Conservation (phyloP, 1,139 yeast genomes). For the Nadsonia commutata region DNA sequence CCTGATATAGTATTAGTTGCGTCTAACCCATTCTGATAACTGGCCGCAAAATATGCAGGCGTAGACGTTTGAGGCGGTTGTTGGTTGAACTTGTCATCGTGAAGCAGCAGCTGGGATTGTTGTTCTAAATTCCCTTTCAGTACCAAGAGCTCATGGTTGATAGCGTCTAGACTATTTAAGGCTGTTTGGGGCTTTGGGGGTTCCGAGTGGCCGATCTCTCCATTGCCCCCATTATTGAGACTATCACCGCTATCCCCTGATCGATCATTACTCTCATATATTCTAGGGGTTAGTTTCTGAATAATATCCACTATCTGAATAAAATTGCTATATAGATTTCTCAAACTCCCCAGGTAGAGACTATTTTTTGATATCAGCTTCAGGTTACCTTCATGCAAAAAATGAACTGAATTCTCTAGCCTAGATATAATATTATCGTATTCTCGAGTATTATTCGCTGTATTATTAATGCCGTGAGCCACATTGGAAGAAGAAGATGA, state of each 20-base stretch:
- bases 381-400: not conserved
- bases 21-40: no score
- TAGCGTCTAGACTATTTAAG: not conserved
- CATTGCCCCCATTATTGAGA: no score
- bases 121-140: not conserved
- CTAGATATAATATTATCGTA: not conserved
- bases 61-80: not conserved
- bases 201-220: no score
- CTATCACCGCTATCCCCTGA: no score
- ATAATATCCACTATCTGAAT: not conserved
- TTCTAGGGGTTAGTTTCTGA: not conserved
- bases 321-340: not conserved
- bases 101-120: not conserved
- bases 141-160: not conserved
- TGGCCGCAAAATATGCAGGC: not conserved
- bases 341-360: not conserved
- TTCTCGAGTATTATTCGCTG: not conserved
- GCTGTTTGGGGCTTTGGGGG: no score
- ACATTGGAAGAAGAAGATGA: not conserved
- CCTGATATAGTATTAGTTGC: no score
- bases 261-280: no score
- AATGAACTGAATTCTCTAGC: not conserved
- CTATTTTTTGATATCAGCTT: not conserved
- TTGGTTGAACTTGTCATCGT: not conserved
- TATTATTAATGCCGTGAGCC: slow-evolving; percentile 33